Evolutionary conservation across 805 yeast species (phyloP).

Genomic region (Hanseniaspora clermontiae): DNA sequence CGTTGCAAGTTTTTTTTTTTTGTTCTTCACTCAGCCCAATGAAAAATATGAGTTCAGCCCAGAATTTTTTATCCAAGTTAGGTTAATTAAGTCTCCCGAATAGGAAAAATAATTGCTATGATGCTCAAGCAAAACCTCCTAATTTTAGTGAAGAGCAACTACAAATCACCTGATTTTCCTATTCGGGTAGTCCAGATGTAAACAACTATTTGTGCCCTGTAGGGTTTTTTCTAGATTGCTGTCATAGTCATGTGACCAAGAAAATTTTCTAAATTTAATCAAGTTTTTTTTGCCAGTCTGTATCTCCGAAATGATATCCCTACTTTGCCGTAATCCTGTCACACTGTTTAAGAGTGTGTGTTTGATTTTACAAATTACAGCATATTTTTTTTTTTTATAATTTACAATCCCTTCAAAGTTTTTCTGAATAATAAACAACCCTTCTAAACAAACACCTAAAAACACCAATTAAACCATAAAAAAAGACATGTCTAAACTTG

Average conservation of each 20-base stretch:
- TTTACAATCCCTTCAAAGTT: no score
- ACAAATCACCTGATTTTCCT: not conserved
- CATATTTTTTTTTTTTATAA: no score
- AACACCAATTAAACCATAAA: not conserved
- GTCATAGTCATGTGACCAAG: no score
- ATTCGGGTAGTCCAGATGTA: not conserved
- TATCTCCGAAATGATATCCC: no score
- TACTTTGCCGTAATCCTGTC: no score
- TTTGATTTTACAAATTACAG: not conserved
- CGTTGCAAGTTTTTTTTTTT: no score
- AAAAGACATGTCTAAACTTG: slow-evolving; percentile 50
- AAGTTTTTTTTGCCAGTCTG: no score
- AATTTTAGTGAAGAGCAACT: not conserved
- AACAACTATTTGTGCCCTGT: not conserved
- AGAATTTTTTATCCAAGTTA: not conserved
- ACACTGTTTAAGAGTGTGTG: not conserved
- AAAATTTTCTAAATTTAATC: no score
- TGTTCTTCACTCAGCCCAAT: not conserved
- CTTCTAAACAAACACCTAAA: not conserved
- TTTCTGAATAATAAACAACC: not conserved
- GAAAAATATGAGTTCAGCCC: not conserved
- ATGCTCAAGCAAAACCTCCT: not conserved
- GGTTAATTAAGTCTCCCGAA: not conserved
- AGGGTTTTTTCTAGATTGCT: not conserved
- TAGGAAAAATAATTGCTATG: not conserved